Evolutionary conservation across 352 stramenopile species (phyloP), one percentile per base, ranked within the genome.

Genomic region (Ophiocytium majus): DNA sequence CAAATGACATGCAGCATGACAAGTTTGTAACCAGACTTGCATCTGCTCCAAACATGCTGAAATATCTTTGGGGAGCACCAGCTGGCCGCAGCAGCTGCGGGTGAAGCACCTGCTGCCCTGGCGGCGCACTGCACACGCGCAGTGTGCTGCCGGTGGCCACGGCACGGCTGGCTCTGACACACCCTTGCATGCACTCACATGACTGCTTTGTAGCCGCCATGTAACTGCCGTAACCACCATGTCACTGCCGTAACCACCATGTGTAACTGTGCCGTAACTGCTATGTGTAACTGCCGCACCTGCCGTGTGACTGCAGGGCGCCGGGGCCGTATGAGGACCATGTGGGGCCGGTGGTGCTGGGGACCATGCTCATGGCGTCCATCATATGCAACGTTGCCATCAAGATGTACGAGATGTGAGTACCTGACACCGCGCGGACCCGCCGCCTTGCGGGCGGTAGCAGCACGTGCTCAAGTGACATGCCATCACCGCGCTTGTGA

Each of bases 241-340:
- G 28, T 66, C 57, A 28, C 17, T 66, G 57, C 28, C 19, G 19
- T 19, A 19, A 66, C 28, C 19, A 23, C 17, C 57, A 66, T 66
- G 57, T 66, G 57, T 28, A 66, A 23, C 28, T 66, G 57, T 28
- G 57, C 57, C 28, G 57, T 66, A 66, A 66, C n/a, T n/a, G n/a
- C n/a, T n/a, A n/a, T n/a, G n/a, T n/a, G n/a, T n/a, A n/a, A n/a
- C n/a, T n/a, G n/a, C n/a, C n/a, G n/a, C n/a, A n/a, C n/a, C n/a
- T n/a, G n/a, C n/a, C n/a, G n/a, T n/a, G n/a, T n/a, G n/a, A n/a
- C 82, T 89, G 86, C 34, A 88, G 91, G 36, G 90, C 93, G 63
- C 92, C 92, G 76, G 91, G 89, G 71, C 86, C 91, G 64, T 95
- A 92, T 90, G 92, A 95, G 89, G 93, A 96, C 91, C 90, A 90